phyloP scores from a whole-genome alignment of 495 filamentous ascomycete species.

The Stereocaulon alpinum region DNA sequence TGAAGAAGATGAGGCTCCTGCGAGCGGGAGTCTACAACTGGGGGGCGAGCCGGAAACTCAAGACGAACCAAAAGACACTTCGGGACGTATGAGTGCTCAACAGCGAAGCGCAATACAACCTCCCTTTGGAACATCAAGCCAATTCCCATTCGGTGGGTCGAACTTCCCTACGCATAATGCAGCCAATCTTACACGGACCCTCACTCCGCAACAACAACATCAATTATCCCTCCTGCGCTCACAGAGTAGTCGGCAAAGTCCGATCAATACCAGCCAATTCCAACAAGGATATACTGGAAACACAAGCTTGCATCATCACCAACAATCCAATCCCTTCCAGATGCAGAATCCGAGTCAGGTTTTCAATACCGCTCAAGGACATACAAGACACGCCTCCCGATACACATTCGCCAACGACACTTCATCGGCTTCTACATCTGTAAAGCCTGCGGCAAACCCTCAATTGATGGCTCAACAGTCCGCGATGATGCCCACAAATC shows the following conservation, averaged over 20 bases:
- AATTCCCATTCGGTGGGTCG: conserved; percentile 37
- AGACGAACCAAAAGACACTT: conserved; percentile 38
- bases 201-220: conserved; percentile 76
- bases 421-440: conserved; percentile 49
- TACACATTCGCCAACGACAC: conserved; percentile 81
- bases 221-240: conserved; percentile 59
- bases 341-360: conserved; percentile 38
- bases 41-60: conserved; percentile 81
- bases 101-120: conserved; percentile 56
- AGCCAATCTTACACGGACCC: conserved; percentile 47
- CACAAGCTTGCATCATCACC: conserved; percentile 24
- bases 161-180: conserved; percentile 43
- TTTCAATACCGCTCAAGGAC: conserved; percentile 51
- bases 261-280: conserved; percentile 44
- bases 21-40: conserved; percentile 78
- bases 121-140: conserved; percentile 50
- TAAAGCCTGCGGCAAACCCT: conserved; percentile 75
- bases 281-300: conserved; percentile 41
- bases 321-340: conserved; percentile 51
- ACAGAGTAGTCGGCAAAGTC: conserved; percentile 39
- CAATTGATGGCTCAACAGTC: conserved; percentile 84
- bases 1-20: conserved; percentile 49
- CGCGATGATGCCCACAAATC: conserved; percentile 71
- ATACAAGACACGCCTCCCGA: conserved; percentile 75
- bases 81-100: conserved; percentile 38